These are phyloP conservation scores for Leptographium flavum DNA, from an alignment of 2,329 filamentous ascomycete species.

Conservation along the genomic window DNA sequence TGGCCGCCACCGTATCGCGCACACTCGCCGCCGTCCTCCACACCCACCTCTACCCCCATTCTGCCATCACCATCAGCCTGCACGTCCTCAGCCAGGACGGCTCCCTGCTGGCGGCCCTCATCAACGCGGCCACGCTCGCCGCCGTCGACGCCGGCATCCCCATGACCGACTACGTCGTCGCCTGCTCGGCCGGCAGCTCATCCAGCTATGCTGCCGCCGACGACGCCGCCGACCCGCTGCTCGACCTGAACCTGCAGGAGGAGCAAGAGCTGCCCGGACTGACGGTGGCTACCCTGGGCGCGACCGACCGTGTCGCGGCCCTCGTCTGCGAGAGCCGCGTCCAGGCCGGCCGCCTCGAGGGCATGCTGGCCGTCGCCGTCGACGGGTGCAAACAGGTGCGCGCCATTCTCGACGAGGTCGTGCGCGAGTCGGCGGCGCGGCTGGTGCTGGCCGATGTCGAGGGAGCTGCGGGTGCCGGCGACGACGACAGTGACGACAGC, in stretches of 20 bases:
- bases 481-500: not conserved
- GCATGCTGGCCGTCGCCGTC: constrained; percentile 82
- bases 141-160: constrained; percentile 90
- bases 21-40: constrained; percentile 68
- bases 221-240: constrained; percentile 57
- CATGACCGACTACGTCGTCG: constrained; percentile 82
- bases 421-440: constrained; percentile 54
- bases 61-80: constrained; percentile 67
- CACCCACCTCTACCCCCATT: constrained; percentile 79
- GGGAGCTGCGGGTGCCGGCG: not conserved
- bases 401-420: constrained; percentile 64
- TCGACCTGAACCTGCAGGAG: constrained; percentile 67
- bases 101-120: constrained; percentile 71
- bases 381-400: constrained; percentile 84
- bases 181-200: constrained; percentile 75
- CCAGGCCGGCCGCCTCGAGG: constrained; percentile 69
- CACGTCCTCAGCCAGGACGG: constrained; percentile 86
- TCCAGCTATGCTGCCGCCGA: constrained; percentile 50
- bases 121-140: constrained; percentile 85
- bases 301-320: constrained; percentile 60
- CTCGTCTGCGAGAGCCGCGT: constrained; percentile 79
- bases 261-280: constrained; percentile 81
- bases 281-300: constrained; percentile 69
- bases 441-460: constrained; percentile 29
- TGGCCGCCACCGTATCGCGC: constrained; percentile 64